phyloP scores from a whole-genome alignment of 1,284 basidiomycete species.

The Amylostereum areolatum region DNA sequence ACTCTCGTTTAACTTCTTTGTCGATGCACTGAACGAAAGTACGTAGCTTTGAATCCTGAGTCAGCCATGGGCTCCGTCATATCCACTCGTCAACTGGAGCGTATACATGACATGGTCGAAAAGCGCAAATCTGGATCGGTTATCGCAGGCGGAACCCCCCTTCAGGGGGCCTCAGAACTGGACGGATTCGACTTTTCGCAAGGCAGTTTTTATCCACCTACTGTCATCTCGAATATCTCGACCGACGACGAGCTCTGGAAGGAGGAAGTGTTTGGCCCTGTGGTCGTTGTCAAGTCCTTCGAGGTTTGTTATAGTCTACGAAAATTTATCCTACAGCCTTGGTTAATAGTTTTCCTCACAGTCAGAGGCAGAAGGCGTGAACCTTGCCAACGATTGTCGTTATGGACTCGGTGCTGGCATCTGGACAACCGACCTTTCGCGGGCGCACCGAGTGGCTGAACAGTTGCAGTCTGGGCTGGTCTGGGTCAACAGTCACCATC shows the following conservation, averaged over 20 bases:
- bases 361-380: conserved; percentile 60
- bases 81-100: conserved; percentile 52
- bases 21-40: neutral
- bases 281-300: conserved; percentile 66
- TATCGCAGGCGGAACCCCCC: conserved; percentile 57
- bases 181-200: conserved; percentile 63
- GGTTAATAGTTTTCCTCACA: conserved; percentile 18
- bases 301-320: conserved; percentile 32
- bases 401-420: conserved; percentile 79
- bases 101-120: conserved; percentile 56
- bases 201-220: conserved; percentile 75
- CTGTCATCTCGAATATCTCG: conserved; percentile 58
- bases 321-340: neutral
- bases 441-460: conserved; percentile 65
- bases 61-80: conserved; percentile 78
- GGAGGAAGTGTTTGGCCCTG: conserved; percentile 79
- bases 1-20: neutral
- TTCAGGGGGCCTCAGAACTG: conserved; percentile 53
- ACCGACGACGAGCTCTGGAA: conserved; percentile 64
- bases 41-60: conserved; percentile 56
- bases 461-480: conserved; percentile 69
- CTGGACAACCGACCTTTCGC: conserved; percentile 70
- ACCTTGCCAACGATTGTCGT: conserved; percentile 67
- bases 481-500: conserved; percentile 84
- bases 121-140: conserved; percentile 40